Evolutionary conservation across 768 basidiomycete genomes (phyloP).

Genomic region (Tephrocybe sp.): DNA sequence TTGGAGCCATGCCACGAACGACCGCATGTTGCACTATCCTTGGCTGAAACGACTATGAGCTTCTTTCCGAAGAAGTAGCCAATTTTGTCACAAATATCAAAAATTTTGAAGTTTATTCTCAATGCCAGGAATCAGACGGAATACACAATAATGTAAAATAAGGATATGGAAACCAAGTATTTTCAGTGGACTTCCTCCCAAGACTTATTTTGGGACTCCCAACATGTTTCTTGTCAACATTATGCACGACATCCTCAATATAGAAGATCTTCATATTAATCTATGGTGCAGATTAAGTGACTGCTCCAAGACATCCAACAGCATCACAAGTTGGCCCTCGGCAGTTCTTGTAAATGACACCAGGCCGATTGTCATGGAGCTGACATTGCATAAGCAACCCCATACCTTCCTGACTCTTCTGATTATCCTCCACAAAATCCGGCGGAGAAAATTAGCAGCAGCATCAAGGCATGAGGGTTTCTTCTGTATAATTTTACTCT

Average conservation of each 20-base stretch:
- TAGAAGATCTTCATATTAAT: slow-evolving; percentile 33
- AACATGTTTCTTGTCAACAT: slow-evolving; percentile 31
- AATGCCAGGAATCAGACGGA: too few relatives aligned
- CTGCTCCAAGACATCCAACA: slow-evolving; percentile 15
- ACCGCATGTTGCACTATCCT: too few relatives aligned
- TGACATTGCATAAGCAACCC: slow-evolving; percentile 26
- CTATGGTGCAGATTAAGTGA: slow-evolving; percentile 33
- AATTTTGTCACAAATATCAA: too few relatives aligned
- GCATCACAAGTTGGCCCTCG: too few relatives aligned
- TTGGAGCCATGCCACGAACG: too few relatives aligned
- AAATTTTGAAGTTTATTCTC: too few relatives aligned
- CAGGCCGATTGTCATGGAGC: slow-evolving; percentile 35
- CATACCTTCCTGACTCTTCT: slow-evolving; percentile 39
- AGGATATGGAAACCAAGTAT: too few relatives aligned
- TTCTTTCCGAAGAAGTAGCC: too few relatives aligned
- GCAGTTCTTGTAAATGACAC: slow-evolving; percentile 24
- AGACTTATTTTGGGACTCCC: slow-evolving; percentile 25
- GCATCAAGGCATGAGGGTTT: slow-evolving; percentile 17
- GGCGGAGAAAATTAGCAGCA: slow-evolving; percentile 36
- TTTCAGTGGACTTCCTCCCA: slow-evolving; percentile 21
- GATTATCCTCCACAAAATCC: slow-evolving; percentile 40
- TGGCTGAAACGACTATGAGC: too few relatives aligned
- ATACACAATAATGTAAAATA: too few relatives aligned
- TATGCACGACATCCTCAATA: slow-evolving; percentile 42
- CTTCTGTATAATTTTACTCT: slow-evolving; percentile 12